Evolutionary conservation across 768 basidiomycete species (phyloP), one percentile per base, ranked within the genome.

Genomic region (Hericium coralloides): DNA sequence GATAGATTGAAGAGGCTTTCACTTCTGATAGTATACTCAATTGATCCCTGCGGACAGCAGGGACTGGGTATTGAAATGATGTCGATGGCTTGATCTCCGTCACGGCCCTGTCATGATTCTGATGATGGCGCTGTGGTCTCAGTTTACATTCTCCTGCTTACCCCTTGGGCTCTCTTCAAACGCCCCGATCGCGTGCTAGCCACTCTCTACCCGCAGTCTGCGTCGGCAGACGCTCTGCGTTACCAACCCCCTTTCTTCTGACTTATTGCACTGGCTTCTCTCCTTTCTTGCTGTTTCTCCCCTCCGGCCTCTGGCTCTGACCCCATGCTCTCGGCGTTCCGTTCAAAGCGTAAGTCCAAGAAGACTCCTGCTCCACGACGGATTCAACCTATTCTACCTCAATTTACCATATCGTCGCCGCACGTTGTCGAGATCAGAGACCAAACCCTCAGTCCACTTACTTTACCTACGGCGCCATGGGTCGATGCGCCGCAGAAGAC

Each of bases 281-380:
- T 48, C 36, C 41, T 22, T 36, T 53, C 52, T 38, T 20, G 14
- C 48, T 55, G 49, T 39, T 36, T 53, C 38, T 49, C 22, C 18
- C 18, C 12, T 38, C 14, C 17, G 50, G 59, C 43, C 49, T 15
- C 39, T 12, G 53, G 52, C 20, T 47, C 38, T 25, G 53, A 55
- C 20, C 53, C 61, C 54, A 51, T 56, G 17, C 61, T 61, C 25
- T 56, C 57, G 51, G 37, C 20, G 18, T 56, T 63, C 36, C 57
- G 62, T n/a, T 39, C 61, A 9, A 61, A 47, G 55, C 59, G 60
- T 43, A 61, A 58, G 41, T 57, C 60, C 26, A 63, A 63, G 62
- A 58, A 59, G 55, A 52, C 51, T 4, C 45, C 52, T 20, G 47
- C 38, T 36, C 23, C 49, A 20, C 17, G 4, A 49, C 51, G 52